Evolutionary conservation across 108 stramenopile species (phyloP).

Genomic region (Fragilaria radians): DNA sequence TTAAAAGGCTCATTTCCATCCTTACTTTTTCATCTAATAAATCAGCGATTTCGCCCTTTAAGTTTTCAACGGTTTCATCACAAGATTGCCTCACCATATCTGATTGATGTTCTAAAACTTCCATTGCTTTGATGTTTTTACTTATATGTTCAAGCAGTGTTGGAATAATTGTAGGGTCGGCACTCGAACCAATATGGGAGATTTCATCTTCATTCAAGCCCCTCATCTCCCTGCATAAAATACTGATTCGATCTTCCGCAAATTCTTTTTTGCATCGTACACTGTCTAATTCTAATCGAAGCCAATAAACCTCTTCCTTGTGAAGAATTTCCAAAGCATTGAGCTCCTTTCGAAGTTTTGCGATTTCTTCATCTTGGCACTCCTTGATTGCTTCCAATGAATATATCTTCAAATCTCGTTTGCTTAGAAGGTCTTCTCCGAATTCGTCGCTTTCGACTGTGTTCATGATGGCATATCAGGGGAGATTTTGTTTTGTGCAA

Average conservation of each 20-base stretch:
- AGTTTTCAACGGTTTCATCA: slow-evolving; percentile 48
- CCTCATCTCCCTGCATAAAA: slow-evolving; percentile 26
- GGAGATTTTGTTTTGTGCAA: no score
- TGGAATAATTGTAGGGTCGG: neutral
- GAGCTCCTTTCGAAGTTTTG: slow-evolving; percentile 24
- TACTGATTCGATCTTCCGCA: slow-evolving; percentile 31
- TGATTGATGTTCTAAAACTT: slow-evolving; percentile 47
- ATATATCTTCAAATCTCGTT: slow-evolving; percentile 1
- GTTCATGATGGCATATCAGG: neutral
- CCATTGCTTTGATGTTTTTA: slow-evolving; percentile 18
- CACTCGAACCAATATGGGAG: no score
- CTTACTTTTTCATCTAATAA: slow-evolving; percentile 55
- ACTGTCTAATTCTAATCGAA: slow-evolving; percentile 27
- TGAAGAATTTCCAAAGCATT: slow-evolving; percentile 18
- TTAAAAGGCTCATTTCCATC: slow-evolving; percentile 56
- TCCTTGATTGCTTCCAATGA: slow-evolving; percentile 10
- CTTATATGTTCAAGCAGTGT: neutral
- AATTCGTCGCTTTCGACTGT: neutral
- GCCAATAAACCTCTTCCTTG: slow-evolving; percentile 35
- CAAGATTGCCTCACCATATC: slow-evolving; percentile 55
- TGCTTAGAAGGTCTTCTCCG: slow-evolving; percentile 5
- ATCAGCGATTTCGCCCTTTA: slow-evolving; percentile 71
- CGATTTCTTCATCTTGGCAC: slow-evolving; percentile 3
- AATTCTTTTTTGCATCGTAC: slow-evolving; percentile 33
- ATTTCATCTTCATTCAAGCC: slow-evolving; percentile 7